phyloP scores from a whole-genome alignment of 202 grass and related monocot species.

The Carex sylvatica region DNA sequence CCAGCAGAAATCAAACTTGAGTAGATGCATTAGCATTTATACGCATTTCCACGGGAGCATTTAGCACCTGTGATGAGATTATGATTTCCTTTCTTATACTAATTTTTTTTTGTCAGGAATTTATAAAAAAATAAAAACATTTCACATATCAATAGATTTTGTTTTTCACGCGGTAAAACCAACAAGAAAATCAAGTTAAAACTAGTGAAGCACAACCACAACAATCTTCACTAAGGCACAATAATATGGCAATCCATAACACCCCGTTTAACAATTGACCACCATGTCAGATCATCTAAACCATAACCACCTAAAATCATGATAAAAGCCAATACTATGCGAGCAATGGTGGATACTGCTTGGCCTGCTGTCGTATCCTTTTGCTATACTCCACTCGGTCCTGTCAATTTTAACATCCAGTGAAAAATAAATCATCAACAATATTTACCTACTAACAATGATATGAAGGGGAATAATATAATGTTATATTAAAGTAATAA shows the following conservation, averaged over 20 bases:
- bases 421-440: neutral
- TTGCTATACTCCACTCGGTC: constrained; percentile 49
- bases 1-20: too few species aligned
- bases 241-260: constrained; percentile 6
- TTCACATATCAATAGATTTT: too few species aligned
- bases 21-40: too few species aligned
- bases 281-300: constrained; percentile 5
- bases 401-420: constrained; percentile 35
- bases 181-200: neutral
- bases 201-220: constrained; percentile 12
- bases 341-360: constrained; percentile 38
- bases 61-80: too few species aligned
- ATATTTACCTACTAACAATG: neutral
- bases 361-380: constrained; percentile 49
- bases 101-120: too few species aligned
- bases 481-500: constrained; percentile 11
- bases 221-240: constrained; percentile 22
- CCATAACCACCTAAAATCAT: constrained; percentile 1
- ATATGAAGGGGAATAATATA: neutral
- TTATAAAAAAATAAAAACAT: too few species aligned
- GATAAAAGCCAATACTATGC: constrained; percentile 16
- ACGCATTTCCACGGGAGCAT: too few species aligned
- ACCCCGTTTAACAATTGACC: neutral
- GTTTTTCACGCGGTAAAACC: neutral
- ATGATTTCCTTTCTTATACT: too few species aligned